Conservation (phyloP, 164 flowering plant species). For the Paratinospora sagittata region DNA sequence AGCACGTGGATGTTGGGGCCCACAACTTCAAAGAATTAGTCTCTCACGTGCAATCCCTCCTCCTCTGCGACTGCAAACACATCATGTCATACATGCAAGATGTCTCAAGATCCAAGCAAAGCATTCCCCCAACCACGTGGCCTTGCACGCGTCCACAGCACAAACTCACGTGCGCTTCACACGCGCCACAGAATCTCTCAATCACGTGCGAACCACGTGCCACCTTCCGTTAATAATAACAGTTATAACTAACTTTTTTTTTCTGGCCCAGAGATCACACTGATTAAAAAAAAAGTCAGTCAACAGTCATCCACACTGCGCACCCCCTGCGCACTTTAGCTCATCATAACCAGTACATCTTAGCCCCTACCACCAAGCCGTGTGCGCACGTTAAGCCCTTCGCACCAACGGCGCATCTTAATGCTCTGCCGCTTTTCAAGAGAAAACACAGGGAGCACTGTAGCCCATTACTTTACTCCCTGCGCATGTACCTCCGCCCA, state of each 20-base stretch:
- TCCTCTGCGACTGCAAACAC: not conserved
- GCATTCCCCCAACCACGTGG: not conserved
- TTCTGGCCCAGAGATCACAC: not conserved
- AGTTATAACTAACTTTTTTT: slow-evolving; percentile 1
- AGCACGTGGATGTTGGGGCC: not conserved
- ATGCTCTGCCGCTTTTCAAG: too few relatives aligned
- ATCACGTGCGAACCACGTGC: not conserved
- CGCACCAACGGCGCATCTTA: not conserved
- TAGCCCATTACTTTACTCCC: too few relatives aligned
- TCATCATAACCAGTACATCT: not conserved
- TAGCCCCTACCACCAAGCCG: not conserved
- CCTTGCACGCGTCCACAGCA: not conserved
- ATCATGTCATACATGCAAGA: not conserved
- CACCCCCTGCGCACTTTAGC: not conserved
- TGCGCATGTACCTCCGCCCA: too few relatives aligned
- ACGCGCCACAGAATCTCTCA: not conserved
- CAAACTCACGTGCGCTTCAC: too few relatives aligned
- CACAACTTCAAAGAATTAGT: not conserved
- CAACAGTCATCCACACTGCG: not conserved
- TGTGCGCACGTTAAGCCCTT: not conserved
- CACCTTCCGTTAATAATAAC: not conserved
- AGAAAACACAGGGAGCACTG: too few relatives aligned
- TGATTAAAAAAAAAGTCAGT: too few relatives aligned
- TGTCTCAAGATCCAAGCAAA: not conserved
- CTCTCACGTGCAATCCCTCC: not conserved